phyloP scores from a whole-genome alignment of 495 filamentous ascomycete genomes.

The Pseudoneurospora amorphoporcata region DNA sequence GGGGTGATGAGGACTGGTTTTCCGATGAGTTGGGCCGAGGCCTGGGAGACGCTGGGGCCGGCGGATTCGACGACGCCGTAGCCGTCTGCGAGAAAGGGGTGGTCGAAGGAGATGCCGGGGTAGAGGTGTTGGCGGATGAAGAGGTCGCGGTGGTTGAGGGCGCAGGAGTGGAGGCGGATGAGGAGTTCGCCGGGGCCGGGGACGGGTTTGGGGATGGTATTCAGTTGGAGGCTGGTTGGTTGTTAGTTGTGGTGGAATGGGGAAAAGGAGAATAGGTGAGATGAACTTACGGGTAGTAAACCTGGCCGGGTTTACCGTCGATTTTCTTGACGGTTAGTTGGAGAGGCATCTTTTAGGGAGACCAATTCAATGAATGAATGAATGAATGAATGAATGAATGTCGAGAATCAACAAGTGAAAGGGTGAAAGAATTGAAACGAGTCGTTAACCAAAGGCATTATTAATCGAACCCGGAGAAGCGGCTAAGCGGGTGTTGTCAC shows the following conservation, averaged over 20 bases:
- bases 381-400: not conserved
- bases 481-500: not conserved
- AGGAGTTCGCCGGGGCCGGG: conserved; percentile 56
- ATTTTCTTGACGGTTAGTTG: conserved; percentile 41
- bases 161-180: conserved; percentile 58
- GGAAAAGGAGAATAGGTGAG: not conserved
- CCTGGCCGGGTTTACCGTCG: conserved; percentile 69
- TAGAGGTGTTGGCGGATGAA: conserved; percentile 90
- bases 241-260: not conserved
- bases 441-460: not conserved
- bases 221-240: conserved; percentile 47
- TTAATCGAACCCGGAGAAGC: not conserved
- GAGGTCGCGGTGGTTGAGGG: conserved; percentile 86
- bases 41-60: conserved; percentile 40
- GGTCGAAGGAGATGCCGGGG: conserved; percentile 65
- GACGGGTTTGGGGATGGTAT: conserved; percentile 45
- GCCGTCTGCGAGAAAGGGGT: conserved; percentile 72
- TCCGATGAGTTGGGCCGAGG: conserved; percentile 20
- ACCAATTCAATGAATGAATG: not conserved
- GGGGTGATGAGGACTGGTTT: conserved; percentile 71
- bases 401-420: too few species aligned
- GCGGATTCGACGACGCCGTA: conserved; percentile 57
- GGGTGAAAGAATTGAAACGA: not conserved
- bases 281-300: conserved; percentile 59
- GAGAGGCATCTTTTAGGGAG: conserved; percentile 29